Conservation (phyloP, 2,329 filamentous ascomycete genomes). For the Fusarium piperis region DNA sequence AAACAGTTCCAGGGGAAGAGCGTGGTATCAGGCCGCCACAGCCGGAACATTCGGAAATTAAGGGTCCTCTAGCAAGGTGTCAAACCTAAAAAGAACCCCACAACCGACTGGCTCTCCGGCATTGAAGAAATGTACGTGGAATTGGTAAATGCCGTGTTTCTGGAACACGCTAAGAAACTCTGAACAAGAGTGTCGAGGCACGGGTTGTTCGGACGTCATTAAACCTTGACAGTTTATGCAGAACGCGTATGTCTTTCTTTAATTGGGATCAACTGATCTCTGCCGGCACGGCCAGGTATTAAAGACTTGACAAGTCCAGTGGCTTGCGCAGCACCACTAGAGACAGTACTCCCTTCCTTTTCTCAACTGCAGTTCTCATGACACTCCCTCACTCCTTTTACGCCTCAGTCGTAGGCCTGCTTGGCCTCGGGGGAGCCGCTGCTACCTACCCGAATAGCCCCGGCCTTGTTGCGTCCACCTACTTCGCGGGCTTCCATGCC, state of each 20-base stretch:
- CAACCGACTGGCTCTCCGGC: background rate
- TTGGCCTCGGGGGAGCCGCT: constrained; percentile 7
- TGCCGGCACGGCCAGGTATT: background rate
- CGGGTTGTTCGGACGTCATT: background rate
- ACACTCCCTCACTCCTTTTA: constrained; percentile 8
- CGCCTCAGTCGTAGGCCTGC: constrained; percentile 19
- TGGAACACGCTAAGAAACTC: background rate
- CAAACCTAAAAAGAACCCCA: background rate
- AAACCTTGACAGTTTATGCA: background rate
- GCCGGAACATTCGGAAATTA: background rate
- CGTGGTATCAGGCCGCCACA: background rate
- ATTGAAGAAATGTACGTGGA: background rate
- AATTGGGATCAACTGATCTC: background rate
- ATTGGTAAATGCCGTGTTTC: background rate
- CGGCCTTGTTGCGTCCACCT: constrained; percentile 31
- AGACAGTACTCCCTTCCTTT: background rate
- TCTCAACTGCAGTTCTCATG: constrained; percentile 4
- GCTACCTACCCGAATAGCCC: background rate
- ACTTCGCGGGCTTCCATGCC: constrained; percentile 37
- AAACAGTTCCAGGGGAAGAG: too few species aligned
- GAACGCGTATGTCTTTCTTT: background rate
- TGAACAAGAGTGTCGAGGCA: background rate
- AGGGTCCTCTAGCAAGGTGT: background rate
- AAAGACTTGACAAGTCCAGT: background rate
- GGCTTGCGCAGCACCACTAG: background rate